Evolutionary conservation across 352 stramenopile species (phyloP).

Genomic region (Phytopythium litorale): DNA sequence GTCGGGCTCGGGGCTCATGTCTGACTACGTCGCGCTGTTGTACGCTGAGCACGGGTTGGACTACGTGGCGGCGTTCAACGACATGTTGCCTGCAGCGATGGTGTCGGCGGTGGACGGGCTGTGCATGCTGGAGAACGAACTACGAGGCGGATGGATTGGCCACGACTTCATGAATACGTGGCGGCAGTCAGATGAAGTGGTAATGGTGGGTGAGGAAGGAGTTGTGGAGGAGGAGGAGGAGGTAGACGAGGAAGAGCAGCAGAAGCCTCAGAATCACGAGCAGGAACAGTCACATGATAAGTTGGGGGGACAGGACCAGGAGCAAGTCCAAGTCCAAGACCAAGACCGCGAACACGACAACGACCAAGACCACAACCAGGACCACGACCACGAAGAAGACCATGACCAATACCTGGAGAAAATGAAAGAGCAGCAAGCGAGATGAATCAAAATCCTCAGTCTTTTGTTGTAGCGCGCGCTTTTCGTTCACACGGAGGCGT

Average conservation of each 20-base stretch:
- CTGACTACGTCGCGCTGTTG: conserved; percentile 17
- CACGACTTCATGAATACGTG: neutral
- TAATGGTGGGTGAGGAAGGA: too few relatives aligned
- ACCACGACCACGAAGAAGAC: too few relatives aligned
- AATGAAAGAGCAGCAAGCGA: too few relatives aligned
- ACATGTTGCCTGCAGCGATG: neutral
- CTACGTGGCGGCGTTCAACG: neutral
- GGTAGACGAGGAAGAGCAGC: too few relatives aligned
- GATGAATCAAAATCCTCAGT: conserved; percentile 31
- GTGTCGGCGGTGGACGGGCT: conserved; percentile 6
- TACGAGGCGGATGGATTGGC: conserved; percentile 1
- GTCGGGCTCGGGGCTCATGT: conserved; percentile 11
- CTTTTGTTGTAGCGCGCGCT: conserved; percentile 29
- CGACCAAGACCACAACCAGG: too few relatives aligned
- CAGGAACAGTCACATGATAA: too few relatives aligned
- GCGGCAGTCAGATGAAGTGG: neutral
- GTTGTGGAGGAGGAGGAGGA: too few relatives aligned
- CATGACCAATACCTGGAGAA: too few relatives aligned
- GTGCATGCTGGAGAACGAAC: conserved; percentile 6
- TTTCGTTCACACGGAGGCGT: neutral
- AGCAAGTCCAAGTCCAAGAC: too few relatives aligned
- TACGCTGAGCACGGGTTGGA: conserved; percentile 5
- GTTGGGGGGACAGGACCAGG: too few relatives aligned
- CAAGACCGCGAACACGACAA: too few relatives aligned
- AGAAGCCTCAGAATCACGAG: too few relatives aligned